Percentiles rank a stretch among this genome's conserved stretches.
These are phyloP conservation scores for Leersia perrieri DNA, from an alignment of 176 grass and related monocot species.

Conservation along the genomic window DNA sequence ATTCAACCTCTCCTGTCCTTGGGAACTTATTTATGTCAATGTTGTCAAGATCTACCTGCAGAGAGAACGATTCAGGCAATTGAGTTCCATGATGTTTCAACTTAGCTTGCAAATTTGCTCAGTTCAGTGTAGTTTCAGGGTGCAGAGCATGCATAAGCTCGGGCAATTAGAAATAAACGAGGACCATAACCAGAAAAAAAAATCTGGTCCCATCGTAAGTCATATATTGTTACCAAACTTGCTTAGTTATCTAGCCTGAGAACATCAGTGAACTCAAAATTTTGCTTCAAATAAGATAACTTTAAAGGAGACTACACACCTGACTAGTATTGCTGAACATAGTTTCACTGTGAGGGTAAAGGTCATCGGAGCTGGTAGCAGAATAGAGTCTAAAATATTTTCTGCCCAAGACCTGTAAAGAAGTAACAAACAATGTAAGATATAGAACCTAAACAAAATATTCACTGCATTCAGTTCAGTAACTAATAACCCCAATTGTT, in stretches of 20 bases:
- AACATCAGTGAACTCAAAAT: not conserved
- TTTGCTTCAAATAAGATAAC: not conserved
- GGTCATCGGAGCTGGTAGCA: slow-evolving; percentile 46
- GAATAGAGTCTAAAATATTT: slow-evolving; percentile 95
- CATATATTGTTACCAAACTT: slow-evolving; percentile 7
- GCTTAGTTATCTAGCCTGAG: not conserved
- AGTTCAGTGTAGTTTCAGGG: not conserved
- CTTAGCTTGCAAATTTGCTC: slow-evolving; percentile 13
- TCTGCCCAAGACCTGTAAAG: slow-evolving; percentile 78
- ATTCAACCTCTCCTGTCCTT: slow-evolving; percentile 52
- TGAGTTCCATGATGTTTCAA: not conserved
- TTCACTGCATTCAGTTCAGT: not conserved
- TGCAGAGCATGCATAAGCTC: not conserved
- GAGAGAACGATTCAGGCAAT: slow-evolving; percentile 18
- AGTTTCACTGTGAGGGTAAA: slow-evolving; percentile 70
- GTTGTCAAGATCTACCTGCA: slow-evolving; percentile 91
- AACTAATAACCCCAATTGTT: not conserved
- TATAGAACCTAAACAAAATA: not conserved
- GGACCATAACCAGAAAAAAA: not conserved
- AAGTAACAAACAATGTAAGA: slow-evolving; percentile 23
- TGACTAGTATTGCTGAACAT: slow-evolving; percentile 84
- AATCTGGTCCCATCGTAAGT: not conserved
- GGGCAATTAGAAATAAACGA: slow-evolving; percentile 1
- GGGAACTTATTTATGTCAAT: slow-evolving; percentile 59
- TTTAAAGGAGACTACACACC: slow-evolving; percentile 45